Base-by-base conservation (phyloP, 2,329 filamentous ascomycete genomes). In the Claviceps arundinis region DNA sequence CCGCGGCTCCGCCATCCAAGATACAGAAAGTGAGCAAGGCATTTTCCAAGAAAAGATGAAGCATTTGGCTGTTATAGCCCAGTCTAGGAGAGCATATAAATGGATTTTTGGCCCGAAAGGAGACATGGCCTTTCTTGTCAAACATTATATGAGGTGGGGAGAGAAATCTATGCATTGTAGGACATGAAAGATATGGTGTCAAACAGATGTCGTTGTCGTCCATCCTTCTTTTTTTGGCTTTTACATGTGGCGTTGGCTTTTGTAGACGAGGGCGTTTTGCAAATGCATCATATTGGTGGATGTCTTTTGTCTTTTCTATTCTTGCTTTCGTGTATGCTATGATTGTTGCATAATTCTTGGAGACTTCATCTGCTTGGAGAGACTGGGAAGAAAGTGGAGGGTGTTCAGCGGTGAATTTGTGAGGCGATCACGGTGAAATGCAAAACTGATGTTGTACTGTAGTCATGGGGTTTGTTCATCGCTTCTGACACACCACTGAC, bases 1-100 rank as follows among this genome's bases (percentile, higher is more conserved):
- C 71, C 56, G 68, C 71, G 9, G 72, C 69, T 43, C 72, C 74
- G 48, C 73, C 74, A 44, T 62, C 69, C 50, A 74, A 74, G 61
- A 59, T 73, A 55, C 66, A 68, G 56, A 73, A 72, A 61, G 64
- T 65, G 45, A 63, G 64, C 37, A 65, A 62, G 56, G 60, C 61
- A 9, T 65, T 64, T 56, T 60, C 65, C 7, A 70, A 67, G 61
- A 65, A 63, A 58, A 69, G 65, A 62, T 70, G 47, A 50, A 24
- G 41, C 16, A 5, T 8, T 17, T 4, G n/a, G 43, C 24, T 26
- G 14, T 19, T 22, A 44, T 22, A 17, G 11, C 3, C 9, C 5
- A n/a, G 30, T 17, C 16, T n/a, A 24, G 16, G 4, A 9, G 38
- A 13, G 16, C 17, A 30, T 34, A 22, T 11, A 30, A 16, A 13